phyloP scores from a whole-genome alignment of 2,329 filamentous ascomycete genomes.

The Aspergillus uvarum region DNA sequence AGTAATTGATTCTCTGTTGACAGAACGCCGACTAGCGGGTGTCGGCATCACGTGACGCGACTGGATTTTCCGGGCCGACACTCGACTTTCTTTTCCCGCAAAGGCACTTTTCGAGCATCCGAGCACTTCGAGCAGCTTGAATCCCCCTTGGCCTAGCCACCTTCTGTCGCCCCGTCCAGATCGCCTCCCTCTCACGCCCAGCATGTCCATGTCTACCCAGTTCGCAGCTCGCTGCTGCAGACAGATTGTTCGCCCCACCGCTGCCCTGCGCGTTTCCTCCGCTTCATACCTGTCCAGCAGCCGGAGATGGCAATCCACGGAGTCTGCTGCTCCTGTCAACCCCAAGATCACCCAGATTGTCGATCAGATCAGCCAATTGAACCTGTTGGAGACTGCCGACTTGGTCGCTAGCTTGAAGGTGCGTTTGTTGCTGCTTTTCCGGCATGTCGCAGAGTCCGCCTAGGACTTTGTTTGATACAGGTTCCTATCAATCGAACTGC shows the following conservation, averaged over 20 bases:
- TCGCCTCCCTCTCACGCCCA: slow-evolving; percentile 17
- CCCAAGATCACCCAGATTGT: slow-evolving; percentile 95
- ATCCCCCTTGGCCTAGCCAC: slow-evolving; percentile 6
- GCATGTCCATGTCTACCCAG: slow-evolving; percentile 44
- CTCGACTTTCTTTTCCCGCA: slow-evolving; percentile 33
- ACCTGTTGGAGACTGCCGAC: slow-evolving; percentile 93
- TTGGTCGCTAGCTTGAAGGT: slow-evolving; percentile 95
- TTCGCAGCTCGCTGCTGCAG: slow-evolving; percentile 45
- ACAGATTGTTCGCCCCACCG: slow-evolving; percentile 42
- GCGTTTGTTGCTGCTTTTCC: slow-evolving; percentile 22
- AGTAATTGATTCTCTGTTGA: neutral
- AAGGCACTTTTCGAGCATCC: slow-evolving; percentile 11
- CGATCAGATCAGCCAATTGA: slow-evolving; percentile 98
- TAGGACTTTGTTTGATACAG: neutral
- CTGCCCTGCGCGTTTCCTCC: slow-evolving; percentile 42
- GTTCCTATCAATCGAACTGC: neutral
- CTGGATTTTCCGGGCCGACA: slow-evolving; percentile 35
- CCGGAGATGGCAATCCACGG: slow-evolving; percentile 86
- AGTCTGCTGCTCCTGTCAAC: slow-evolving; percentile 63
- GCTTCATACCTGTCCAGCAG: slow-evolving; percentile 45
- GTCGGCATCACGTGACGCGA: slow-evolving; percentile 27
- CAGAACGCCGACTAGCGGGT: neutral
- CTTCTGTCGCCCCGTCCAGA: slow-evolving; percentile 8
- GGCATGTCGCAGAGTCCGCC: neutral
- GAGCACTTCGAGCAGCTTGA: slow-evolving; percentile 16